Evolutionary conservation across 768 basidiomycete genomes (phyloP).

Genomic region (Suillus americanus): DNA sequence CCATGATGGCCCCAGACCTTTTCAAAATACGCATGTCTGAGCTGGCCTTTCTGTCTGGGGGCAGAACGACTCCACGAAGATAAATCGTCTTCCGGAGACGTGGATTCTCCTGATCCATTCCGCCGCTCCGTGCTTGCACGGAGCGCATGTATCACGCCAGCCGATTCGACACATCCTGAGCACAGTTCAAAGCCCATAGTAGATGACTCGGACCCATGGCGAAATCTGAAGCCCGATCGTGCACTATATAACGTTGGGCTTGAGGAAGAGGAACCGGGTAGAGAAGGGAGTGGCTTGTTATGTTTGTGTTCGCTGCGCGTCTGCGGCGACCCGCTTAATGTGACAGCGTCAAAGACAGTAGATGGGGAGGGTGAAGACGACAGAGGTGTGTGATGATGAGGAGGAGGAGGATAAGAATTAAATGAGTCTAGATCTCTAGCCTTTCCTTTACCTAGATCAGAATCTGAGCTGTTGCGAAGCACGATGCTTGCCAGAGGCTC

Average conservation of each 20-base stretch:
- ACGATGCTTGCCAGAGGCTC: conserved; percentile 36
- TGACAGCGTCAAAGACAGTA: conserved; percentile 19
- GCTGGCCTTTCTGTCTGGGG: conserved; percentile 69
- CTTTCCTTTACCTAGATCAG: conserved; percentile 45
- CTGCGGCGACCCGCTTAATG: conserved; percentile 14
- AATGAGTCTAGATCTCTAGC: conserved; percentile 29
- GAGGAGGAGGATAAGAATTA: conserved; percentile 35
- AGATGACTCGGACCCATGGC: conserved; percentile 6
- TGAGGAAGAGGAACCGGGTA: conserved; percentile 32
- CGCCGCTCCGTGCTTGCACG: conserved; percentile 44
- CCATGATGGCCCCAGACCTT: conserved; percentile 81
- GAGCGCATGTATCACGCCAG: conserved; percentile 77
- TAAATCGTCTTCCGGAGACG: conserved; percentile 53
- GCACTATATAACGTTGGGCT: conserved; percentile 13
- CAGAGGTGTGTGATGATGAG: conserved; percentile 30
- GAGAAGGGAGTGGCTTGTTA: conserved; percentile 47
- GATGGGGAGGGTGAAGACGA: conserved; percentile 20
- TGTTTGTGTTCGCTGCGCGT: conserved; percentile 18
- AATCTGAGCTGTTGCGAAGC: conserved; percentile 10
- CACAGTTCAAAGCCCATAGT: conserved; percentile 80
- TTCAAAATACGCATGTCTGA: conserved; percentile 84
- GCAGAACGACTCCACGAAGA: conserved; percentile 67
- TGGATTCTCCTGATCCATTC: conserved; percentile 33
- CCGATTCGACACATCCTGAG: conserved; percentile 70
- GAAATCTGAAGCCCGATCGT: conserved; percentile 5